A percentile compares a stretch with the other conserved stretches of the same genome.
These are phyloP conservation scores for Beauveria bassiana DNA, from an alignment of 2,329 filamentous ascomycete species.

Conservation along the genomic window DNA sequence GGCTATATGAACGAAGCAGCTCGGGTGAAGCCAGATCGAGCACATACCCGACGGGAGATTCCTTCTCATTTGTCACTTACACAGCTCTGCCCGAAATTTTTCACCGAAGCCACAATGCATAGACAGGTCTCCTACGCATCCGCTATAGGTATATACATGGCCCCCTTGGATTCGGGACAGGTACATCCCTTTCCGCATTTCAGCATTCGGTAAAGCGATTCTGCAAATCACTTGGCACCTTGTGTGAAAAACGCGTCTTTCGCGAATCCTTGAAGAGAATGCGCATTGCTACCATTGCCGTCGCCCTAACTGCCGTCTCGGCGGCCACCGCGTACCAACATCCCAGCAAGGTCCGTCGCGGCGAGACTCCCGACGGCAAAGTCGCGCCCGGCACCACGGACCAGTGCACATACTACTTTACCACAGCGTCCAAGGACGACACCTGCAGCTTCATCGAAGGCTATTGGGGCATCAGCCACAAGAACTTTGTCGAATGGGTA, in stretches of 20 bases:
- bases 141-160: neutral
- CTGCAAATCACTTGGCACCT: neutral
- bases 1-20: no score
- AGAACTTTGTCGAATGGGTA: conserved; percentile 8
- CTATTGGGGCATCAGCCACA: conserved; percentile 3
- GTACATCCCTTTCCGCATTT: neutral
- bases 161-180: neutral
- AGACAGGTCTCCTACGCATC: neutral
- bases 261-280: neutral
- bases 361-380: neutral
- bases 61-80: neutral
- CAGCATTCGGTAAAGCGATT: neutral
- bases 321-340: neutral
- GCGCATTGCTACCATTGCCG: neutral
- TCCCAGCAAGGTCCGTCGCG: neutral
- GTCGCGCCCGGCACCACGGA: neutral
- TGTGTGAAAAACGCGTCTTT: neutral
- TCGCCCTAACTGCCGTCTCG: neutral
- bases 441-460: neutral
- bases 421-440: neutral
- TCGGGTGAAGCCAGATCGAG: neutral
- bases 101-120: neutral
- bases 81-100: neutral
- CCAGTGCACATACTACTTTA: conserved; percentile 4
- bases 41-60: neutral